Base-by-base conservation (phyloP, 192 early-diverging fungal species). In the Rhizophlyctis rosea region DNA sequence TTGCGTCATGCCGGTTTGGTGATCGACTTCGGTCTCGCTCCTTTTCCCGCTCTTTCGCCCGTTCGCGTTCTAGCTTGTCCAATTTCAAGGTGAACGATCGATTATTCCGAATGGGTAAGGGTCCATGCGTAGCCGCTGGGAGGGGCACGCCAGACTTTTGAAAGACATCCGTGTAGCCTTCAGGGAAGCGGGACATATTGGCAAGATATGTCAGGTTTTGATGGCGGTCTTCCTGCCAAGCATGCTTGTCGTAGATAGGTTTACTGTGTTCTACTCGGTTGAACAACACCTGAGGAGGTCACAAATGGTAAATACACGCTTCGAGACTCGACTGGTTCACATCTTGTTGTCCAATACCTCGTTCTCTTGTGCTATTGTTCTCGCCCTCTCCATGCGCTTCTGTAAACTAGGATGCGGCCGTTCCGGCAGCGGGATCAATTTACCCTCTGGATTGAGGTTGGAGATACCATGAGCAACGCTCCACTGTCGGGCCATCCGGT, bases 401-500 rank as follows among this genome's bases (percentile, higher is more conserved):
- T 69, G 60, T 30, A 55, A 47, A 28, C 62, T 65, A 5, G 75
- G 68, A 49, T 58, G 49, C 30, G 74, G 71, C 54, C 63, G 74
- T 25, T 65, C 50, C 11, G 50, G 50, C 28, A 61, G 31, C 0
- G 63, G 61, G 51, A 66, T 75, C 2, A 72, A 49, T 11, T 47
- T 67, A 11, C 36, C 39, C 11, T 72, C 29, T 2, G 61, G 34
- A 33, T 72, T 70, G 3, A 76, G 25, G 5, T 74, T 76, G 3
- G 72, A 61, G 47, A 76, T 68, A 23, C 67, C 73, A 25, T 51
- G 47, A 18, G 71, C 72, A 3, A 52, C 62, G 18, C 53, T 54
- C 64, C 69, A 58, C 49, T 73, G 71, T n/a, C 75, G 50, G 4
- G 73, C 68, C 75, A 81, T 81, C 51, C 79, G 54, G 16, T 78